Conservation (phyloP, 768 basidiomycete species). For the Xanthoconium stramineum region DNA sequence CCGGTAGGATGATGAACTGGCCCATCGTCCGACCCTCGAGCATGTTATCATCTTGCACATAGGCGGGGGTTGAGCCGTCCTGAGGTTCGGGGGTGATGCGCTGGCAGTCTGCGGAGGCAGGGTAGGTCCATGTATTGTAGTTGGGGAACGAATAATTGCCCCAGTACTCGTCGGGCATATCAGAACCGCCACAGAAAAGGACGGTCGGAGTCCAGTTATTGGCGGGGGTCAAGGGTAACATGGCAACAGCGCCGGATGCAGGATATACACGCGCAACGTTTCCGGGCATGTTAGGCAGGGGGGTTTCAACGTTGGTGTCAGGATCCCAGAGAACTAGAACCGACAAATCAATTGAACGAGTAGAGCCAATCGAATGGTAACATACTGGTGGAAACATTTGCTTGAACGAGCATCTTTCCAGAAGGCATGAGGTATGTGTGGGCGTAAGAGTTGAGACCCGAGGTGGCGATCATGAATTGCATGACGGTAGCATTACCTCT, state of each 20-base stretch:
- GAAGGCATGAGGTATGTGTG: slow-evolving; percentile 73
- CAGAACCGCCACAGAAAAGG: slow-evolving; percentile 87
- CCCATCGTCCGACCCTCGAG: slow-evolving; percentile 85
- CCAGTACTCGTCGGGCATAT: slow-evolving; percentile 71
- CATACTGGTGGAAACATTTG: slow-evolving; percentile 50
- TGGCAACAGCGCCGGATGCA: slow-evolving; percentile 84
- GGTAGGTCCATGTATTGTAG: slow-evolving; percentile 71
- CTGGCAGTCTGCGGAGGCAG: slow-evolving; percentile 72
- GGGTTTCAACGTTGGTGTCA: slow-evolving; percentile 52
- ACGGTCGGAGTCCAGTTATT: slow-evolving; percentile 86
- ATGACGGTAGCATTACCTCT: slow-evolving; percentile 50
- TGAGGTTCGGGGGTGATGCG: slow-evolving; percentile 83
- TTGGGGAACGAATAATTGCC: slow-evolving; percentile 74
- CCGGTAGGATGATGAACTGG: slow-evolving; percentile 82
- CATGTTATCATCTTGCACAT: slow-evolving; percentile 74
- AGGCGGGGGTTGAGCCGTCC: slow-evolving; percentile 58
- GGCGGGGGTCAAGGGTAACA: slow-evolving; percentile 86
- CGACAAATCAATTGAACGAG: not conserved
- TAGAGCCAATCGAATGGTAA: not conserved
- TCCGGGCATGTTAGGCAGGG: slow-evolving; percentile 69
- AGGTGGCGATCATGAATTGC: slow-evolving; percentile 67
- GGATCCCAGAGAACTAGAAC: slow-evolving; percentile 51
- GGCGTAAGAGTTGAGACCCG: slow-evolving; percentile 75
- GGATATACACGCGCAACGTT: slow-evolving; percentile 81
- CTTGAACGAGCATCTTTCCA: slow-evolving; percentile 78